Conservation (phyloP, 768 basidiomycete genomes). For the Baorangia bicolor region DNA sequence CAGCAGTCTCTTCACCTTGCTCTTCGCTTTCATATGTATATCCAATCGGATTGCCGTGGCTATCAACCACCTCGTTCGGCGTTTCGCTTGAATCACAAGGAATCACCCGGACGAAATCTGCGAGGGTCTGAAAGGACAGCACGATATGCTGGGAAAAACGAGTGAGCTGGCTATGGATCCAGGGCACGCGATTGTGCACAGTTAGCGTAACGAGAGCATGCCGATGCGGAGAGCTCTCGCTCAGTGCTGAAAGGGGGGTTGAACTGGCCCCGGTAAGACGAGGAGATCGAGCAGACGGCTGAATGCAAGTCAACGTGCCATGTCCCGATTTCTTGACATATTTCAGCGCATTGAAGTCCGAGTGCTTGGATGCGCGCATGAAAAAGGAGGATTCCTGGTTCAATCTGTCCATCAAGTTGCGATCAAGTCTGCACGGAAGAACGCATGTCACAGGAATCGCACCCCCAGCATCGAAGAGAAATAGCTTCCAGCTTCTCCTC, state of each 20-base stretch:
- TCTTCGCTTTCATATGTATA: constrained; percentile 28
- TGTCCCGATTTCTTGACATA: constrained; percentile 27
- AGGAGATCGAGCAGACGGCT: neutral
- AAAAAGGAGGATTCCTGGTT: constrained; percentile 55
- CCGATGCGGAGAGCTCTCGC: neutral
- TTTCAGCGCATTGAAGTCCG: constrained; percentile 62
- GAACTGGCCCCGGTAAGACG: neutral
- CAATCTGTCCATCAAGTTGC: constrained; percentile 38
- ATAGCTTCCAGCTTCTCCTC: constrained; percentile 52
- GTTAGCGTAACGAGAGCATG: constrained; percentile 59
- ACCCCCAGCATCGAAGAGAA: constrained; percentile 64
- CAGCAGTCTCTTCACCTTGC: neutral
- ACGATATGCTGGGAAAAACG: constrained; percentile 69
- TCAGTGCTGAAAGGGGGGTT: neutral
- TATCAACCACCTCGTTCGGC: constrained; percentile 40
- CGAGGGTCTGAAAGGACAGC: constrained; percentile 70
- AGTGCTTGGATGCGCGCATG: constrained; percentile 59
- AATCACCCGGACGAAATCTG: constrained; percentile 56
- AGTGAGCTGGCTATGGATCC: constrained; percentile 57
- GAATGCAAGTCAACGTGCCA: constrained; percentile 30
- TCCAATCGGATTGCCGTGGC: constrained; percentile 32
- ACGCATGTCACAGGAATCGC: constrained; percentile 22
- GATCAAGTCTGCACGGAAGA: neutral
- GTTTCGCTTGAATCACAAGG: constrained; percentile 63
- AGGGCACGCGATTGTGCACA: constrained; percentile 57